Evolutionary conservation across 1,284 basidiomycete genomes (phyloP).

Genomic region (Apiotrichum gracile): DNA sequence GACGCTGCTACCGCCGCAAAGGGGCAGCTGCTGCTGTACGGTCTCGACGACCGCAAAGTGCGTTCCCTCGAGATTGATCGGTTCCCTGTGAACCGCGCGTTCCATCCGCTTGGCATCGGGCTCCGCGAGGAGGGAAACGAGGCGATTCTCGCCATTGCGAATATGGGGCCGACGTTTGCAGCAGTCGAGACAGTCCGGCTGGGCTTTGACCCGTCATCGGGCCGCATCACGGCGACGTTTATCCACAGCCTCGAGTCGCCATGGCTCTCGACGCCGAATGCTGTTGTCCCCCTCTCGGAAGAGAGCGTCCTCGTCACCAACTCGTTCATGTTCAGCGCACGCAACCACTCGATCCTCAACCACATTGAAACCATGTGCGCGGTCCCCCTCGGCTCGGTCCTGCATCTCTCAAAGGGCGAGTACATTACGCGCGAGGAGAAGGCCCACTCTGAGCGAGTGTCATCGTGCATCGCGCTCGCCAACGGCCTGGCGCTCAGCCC

Average conservation of each 20-base stretch:
- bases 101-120: constrained; percentile 8
- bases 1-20: not conserved
- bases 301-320: constrained; percentile 10
- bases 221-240: not conserved
- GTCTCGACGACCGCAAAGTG: not conserved
- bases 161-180: not conserved
- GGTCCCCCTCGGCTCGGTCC: not conserved
- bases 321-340: not conserved
- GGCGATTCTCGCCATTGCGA: constrained; percentile 5
- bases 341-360: not conserved
- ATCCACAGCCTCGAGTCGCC: not conserved
- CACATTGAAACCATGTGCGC: constrained; percentile 2
- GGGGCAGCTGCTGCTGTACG: not conserved
- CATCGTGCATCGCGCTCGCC: not conserved
- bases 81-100: not conserved
- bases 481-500: constrained; percentile 1
- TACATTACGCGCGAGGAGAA: not conserved
- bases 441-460: not conserved
- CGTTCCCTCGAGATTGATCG: not conserved
- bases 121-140: not conserved
- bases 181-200: constrained; percentile 9
- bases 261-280: not conserved
- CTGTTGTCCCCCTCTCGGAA: constrained; percentile 6
- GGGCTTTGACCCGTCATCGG: not conserved
- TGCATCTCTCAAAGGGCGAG: not conserved